These are phyloP conservation scores for Colletotrichum aenigma DNA, from an alignment of 2,329 filamentous ascomycete genomes.

Conservation along the genomic window DNA sequence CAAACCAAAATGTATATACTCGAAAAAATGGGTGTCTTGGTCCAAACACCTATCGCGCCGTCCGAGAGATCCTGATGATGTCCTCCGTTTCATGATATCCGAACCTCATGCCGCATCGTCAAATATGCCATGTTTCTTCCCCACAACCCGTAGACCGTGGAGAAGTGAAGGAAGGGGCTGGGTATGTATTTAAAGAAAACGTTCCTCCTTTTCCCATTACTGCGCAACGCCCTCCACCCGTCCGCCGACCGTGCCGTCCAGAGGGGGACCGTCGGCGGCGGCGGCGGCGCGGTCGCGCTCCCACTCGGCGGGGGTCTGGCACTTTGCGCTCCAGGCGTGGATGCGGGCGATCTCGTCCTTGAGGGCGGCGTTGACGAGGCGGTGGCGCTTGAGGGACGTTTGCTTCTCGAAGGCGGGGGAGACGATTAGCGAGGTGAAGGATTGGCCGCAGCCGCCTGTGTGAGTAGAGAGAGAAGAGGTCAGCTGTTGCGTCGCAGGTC, in stretches of 20 bases:
- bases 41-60: conserved; percentile 4
- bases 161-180: neutral
- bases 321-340: conserved; percentile 95
- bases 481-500: neutral
- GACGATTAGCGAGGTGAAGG: conserved; percentile 63
- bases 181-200: neutral
- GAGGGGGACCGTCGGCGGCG: conserved; percentile 35
- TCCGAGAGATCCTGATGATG: neutral
- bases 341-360: conserved; percentile 89
- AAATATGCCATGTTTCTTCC: neutral
- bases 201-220: neutral
- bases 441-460: conserved; percentile 66
- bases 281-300: conserved; percentile 61
- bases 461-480: neutral
- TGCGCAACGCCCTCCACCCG: conserved; percentile 42
- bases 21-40: neutral
- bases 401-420: conserved; percentile 73
- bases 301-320: conserved; percentile 91
- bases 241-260: conserved; percentile 48
- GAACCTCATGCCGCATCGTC: neutral
- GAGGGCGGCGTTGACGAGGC: conserved; percentile 81
- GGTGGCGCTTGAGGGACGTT: conserved; percentile 81
- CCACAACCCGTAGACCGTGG: neutral
- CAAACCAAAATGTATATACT: neutral
- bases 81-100: neutral